Evolutionary conservation across 2,329 filamentous ascomycete species (phyloP), one percentile per base, ranked within the genome.

Genomic region (Lecanicillium sp.): DNA sequence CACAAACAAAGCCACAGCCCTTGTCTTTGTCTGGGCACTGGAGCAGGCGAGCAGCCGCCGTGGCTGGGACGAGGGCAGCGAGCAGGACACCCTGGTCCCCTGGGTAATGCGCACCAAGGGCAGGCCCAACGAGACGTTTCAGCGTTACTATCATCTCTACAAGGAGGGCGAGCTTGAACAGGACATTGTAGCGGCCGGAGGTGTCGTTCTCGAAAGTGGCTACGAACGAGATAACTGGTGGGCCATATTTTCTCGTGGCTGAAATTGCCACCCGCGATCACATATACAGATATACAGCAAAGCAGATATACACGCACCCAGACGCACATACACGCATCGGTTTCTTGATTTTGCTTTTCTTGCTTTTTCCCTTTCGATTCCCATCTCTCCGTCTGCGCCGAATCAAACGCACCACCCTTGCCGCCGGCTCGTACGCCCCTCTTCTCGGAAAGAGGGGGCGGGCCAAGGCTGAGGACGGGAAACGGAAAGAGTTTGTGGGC

Each of bases 161-260:
- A 77, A 80, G 46, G 78, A 87, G 62, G 87, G 87, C 14, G 93
- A 98, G 70, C 72, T 98, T 50, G 90, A 96, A 62, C 75, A 80
- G 36, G 87, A 96, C 62, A 78, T 95, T 49, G 64, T 66, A 43
- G 74, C 77, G 14, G 90, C 85, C 17, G 90, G 90, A 15, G 93
- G 90, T 7, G 69, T 67, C 41, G 81, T 96, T 12, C 59, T 93
- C 20, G 83, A 87, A 55, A 81, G 81, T 51, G 93, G 93, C 27
- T 98, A 97, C 67, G 93, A 98, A 63, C 90, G 84, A 70, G 93
- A 97, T 63, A 98, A 98, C 69, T 97, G 93, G 93, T 98, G 91
- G 91, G 89, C 83, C 46, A 83, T 95, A 62, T 69, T 66, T 55
- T 42, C n/a, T n/a, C n/a, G n/a, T n/a, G n/a, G n/a, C n/a, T n/a